Base-by-base conservation (phyloP, 306 rosid species). In the Biancaea sappan region DNA sequence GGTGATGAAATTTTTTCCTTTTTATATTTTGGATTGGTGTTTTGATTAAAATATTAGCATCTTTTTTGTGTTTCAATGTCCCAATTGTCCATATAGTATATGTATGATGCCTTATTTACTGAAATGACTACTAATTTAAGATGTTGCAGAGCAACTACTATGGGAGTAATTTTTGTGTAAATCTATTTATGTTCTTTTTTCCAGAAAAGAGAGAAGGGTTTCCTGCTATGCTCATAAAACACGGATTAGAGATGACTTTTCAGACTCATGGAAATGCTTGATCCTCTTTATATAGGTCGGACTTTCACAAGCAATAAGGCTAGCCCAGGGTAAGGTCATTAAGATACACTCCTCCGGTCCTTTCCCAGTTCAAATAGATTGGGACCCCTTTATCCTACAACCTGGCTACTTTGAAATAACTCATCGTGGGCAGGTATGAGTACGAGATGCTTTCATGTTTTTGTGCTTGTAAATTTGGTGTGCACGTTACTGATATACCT, bases 281-380 rank as follows among this genome's bases (percentile, higher is more conserved):
- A 34, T 34, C 0, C 0, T 3, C 34, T 74, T 61, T 41, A 40
- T 46, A 34, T 70, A 88, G 93, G 86, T 88, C 71, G 93, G 93
- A 80, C 93, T 88, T 70, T 88, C 91, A 68, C 91, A 88, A 69
- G 93, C 93, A 44, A 86, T 87, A 78, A 88, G 91, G 70, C 84
- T 88, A 66, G 93, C 91, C 66, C 93, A 88, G 76, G 93, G 93
- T 56, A 79, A 82, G 48, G 83, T 82, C 63, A 72, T 88, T 73
- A 82, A 80, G 81, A 84, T 88, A 74, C 89, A 88, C 40, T 74
- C 84, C 65, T 88, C 93, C 50, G 80, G 88, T 76, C 86, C 91
- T 70, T 88, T 88, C 81, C 93, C 93, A 4, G 93, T 88, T 79
- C 91, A 86, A 84, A 88, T 88, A 50, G 93, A 88, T 6, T 91